A percentile compares a stretch with the other conserved stretches of the same genome.
phyloP scores from a whole-genome alignment of 2,329 filamentous ascomycete genomes.

The Alternaria sp. region DNA sequence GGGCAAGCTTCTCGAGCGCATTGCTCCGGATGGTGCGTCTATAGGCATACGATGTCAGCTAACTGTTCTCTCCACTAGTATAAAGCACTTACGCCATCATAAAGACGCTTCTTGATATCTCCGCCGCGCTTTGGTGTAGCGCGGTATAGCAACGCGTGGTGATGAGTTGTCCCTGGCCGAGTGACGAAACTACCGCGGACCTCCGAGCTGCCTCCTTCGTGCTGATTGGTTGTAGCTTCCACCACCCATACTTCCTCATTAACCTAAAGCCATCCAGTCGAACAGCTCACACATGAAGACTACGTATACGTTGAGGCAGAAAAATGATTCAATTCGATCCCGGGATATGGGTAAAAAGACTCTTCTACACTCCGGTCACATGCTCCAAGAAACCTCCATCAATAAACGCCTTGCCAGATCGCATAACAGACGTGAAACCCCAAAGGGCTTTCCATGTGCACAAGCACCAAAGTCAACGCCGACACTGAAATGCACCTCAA shows the following conservation, averaged over 20 bases:
- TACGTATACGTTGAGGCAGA: neutral
- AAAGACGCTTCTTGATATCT: neutral
- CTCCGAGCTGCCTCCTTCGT: slow-evolving; percentile 12
- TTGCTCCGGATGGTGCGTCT: slow-evolving; percentile 52
- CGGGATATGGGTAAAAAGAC: neutral
- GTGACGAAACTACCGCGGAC: slow-evolving; percentile 19
- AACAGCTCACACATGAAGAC: neutral
- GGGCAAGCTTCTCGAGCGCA: slow-evolving; percentile 59
- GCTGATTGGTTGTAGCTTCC: slow-evolving; percentile 13
- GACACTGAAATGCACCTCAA: slow-evolving; percentile 11
- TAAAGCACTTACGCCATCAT: slow-evolving; percentile 5
- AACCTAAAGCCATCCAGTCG: neutral
- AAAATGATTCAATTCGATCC: neutral
- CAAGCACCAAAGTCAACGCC: neutral
- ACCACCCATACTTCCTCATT: neutral
- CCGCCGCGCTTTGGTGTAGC: slow-evolving; percentile 1
- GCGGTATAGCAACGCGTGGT: slow-evolving; percentile 10
- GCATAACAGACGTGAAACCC: neutral
- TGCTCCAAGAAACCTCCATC: neutral
- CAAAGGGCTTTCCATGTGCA: neutral
- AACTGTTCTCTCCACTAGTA: neutral
- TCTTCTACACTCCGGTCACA: neutral
- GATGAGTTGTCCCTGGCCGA: slow-evolving; percentile 5
- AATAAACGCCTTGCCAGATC: slow-evolving; percentile 9
- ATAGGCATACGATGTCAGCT: neutral